Base-by-base conservation (phyloP, 495 filamentous ascomycete species). In the Hyaloscypha variabilis region DNA sequence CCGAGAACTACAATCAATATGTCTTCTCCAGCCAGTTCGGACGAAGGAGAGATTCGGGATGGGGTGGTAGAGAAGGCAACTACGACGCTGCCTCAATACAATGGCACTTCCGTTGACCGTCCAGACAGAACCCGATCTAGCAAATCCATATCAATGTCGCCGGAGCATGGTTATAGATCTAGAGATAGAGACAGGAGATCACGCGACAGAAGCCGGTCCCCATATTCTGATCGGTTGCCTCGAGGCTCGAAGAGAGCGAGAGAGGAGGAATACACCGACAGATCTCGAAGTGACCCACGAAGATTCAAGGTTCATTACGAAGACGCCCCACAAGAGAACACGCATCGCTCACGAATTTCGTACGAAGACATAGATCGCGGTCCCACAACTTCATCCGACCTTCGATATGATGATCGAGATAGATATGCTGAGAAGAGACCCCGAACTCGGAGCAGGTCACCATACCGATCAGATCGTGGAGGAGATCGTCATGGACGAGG, bases 21-120 rank as follows among this genome's bases (percentile, higher is more conserved):
- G 73, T 80, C 81, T 74, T 82, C 83, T 67, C 68, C 72, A 74
- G 77, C 77, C 68, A 86, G 82, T 75, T 85, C 84, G 73, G 86
- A 87, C 80, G 91, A 96, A 81, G 93, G 93, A 78, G 93, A 97
- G 85, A 93, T 96, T 90, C 80, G 92, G 90, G 79, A 86, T 86
- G 71, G 71, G 78, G 83, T 79, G 78, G 83, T 79, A 81, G 87
- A 87, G 82, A 87, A 87, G 87, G 87, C 85, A 88, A 87, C 79
- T 87, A 84, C 81, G 83, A 70, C 67, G 77, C 68, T 64, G 69
- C 65, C 69, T 25, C 62, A 65, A 72, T 71, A 77, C 72, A 74
- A 81, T 79, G 83, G 82, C 83, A 83, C 78, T 78, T 82, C 80
- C 82, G 84, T 87, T 88, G 86, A 88, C 87, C 83, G 83, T 77